Evolutionary conservation across 352 stramenopile species (phyloP).

Genomic region (Pythium monospermum): DNA sequence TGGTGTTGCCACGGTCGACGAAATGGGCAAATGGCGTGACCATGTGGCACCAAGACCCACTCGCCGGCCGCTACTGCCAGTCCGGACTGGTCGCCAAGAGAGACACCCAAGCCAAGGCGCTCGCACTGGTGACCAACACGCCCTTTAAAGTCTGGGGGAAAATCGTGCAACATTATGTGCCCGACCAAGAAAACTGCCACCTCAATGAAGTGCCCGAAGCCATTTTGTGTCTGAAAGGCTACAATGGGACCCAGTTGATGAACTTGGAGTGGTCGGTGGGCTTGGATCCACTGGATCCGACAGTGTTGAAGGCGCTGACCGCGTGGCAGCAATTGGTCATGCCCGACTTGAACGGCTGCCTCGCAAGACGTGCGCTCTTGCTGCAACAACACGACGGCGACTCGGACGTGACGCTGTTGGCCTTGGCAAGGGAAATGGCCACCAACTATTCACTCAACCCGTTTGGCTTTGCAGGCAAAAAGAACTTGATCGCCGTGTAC

Average conservation of each 20-base stretch:
- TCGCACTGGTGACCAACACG: background rate
- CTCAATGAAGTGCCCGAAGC: constrained; percentile 7
- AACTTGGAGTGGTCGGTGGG: constrained; percentile 1
- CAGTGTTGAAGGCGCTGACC: background rate
- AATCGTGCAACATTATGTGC: background rate
- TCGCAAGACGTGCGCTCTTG: background rate
- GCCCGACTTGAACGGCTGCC: background rate
- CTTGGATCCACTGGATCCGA: background rate
- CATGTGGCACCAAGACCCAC: background rate
- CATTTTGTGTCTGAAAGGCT: constrained; percentile 8
- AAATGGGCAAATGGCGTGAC: background rate
- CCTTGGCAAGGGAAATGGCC: background rate
- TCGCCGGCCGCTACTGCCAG: constrained; percentile 5
- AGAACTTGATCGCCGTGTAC: background rate
- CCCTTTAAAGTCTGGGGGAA: background rate
- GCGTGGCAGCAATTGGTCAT: constrained; percentile 1
- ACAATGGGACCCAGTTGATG: constrained; percentile 3
- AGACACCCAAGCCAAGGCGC: background rate
- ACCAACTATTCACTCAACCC: constrained; percentile 6
- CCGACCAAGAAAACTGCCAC: background rate
- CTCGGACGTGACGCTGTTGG: background rate
- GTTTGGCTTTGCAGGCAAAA: constrained; percentile 1
- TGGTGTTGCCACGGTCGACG: background rate
- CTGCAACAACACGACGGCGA: background rate
- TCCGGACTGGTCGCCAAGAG: background rate